A percentile compares a stretch with the other conserved stretches of the same genome.
These are phyloP conservation scores for Sugiyamaella sp. DNA, from an alignment of 1,139 yeast species.

Conservation along the genomic window DNA sequence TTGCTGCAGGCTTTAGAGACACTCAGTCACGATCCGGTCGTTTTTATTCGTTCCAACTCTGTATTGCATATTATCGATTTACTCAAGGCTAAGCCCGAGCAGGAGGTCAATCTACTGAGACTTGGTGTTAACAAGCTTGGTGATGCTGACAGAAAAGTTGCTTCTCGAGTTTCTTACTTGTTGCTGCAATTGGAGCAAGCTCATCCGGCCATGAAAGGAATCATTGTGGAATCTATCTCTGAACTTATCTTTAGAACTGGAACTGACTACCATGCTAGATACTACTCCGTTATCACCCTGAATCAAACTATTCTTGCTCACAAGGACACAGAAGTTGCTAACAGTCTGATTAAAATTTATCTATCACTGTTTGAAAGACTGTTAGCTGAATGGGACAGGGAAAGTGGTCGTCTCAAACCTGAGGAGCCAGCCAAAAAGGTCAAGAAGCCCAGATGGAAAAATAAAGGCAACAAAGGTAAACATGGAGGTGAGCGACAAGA, in stretches of 20 bases:
- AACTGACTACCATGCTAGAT: constrained; percentile 83
- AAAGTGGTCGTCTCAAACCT: constrained; percentile 41
- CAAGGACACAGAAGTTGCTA: constrained; percentile 76
- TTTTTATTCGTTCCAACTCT: constrained; percentile 80
- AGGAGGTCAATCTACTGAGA: constrained; percentile 86
- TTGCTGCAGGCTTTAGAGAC: constrained; percentile 71
- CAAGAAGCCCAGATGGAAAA: constrained; percentile 49
- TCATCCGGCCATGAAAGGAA: constrained; percentile 94
- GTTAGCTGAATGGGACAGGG: constrained; percentile 67
- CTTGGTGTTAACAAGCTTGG: constrained; percentile 93
- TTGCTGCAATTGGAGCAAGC: constrained; percentile 80
- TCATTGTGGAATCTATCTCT: constrained; percentile 75
- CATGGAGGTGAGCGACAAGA: constrained; percentile 79
- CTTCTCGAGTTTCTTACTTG: constrained; percentile 85
- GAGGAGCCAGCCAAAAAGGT: constrained; percentile 45
- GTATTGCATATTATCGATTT: constrained; percentile 78
- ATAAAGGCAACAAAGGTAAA: constrained; percentile 50
- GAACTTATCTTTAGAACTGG: constrained; percentile 78
- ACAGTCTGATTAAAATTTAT: constrained; percentile 78
- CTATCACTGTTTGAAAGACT: constrained; percentile 84
- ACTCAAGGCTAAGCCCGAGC: constrained; percentile 88
- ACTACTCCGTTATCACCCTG: constrained; percentile 83
- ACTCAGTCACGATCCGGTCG: constrained; percentile 88
- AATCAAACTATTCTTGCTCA: constrained; percentile 90
- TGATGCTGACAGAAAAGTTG: constrained; percentile 86